Conservation (phyloP, 495 filamentous ascomycete species). For the Halenospora varia region DNA sequence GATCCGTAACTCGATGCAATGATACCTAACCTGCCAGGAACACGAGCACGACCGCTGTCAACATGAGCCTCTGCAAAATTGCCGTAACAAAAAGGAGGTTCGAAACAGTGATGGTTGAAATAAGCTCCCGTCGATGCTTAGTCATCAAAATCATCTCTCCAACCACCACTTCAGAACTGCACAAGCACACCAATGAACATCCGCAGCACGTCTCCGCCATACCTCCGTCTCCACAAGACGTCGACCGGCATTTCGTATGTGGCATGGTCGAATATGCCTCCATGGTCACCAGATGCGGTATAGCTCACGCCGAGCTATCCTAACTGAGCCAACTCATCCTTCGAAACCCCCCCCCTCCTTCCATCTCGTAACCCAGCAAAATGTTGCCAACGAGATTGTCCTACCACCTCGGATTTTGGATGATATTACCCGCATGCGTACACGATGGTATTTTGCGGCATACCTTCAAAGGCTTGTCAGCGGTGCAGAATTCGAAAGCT, state of each 20-base stretch:
- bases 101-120: neutral
- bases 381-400: too few species aligned
- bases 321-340: neutral
- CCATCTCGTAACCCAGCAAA: too few species aligned
- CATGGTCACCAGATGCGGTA: neutral
- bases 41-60: too few species aligned
- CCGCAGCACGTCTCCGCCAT: too few species aligned
- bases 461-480: constrained; percentile 12
- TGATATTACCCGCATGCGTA: neutral
- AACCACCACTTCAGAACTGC: neutral
- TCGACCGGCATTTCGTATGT: neutral
- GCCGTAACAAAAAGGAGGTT: neutral
- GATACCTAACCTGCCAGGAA: too few species aligned
- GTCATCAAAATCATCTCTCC: neutral
- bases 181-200: too few species aligned
- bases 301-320: neutral
- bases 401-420: neutral
- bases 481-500: constrained; percentile 9
- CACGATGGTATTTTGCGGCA: constrained; percentile 15
- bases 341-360: too few species aligned
- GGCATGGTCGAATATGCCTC: neutral
- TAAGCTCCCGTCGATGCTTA: neutral
- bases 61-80: neutral
- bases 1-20: too few species aligned
- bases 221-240: too few species aligned